Evolutionary conservation across 768 basidiomycete genomes (phyloP), one percentile per base, ranked within the genome.

Genomic region (Pleurotus djamor): DNA sequence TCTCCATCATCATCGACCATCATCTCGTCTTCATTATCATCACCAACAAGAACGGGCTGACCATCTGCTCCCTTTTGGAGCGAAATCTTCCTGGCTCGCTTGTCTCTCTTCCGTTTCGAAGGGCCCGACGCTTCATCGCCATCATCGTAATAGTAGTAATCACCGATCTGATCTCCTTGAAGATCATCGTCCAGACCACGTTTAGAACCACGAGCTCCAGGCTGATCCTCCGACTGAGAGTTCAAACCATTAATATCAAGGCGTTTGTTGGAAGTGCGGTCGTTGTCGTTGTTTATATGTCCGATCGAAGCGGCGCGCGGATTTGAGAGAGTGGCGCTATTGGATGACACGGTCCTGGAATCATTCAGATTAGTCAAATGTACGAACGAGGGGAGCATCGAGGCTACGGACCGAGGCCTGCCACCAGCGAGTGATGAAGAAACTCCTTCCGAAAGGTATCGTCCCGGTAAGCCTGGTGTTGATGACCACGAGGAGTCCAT

Each of bases 1-100:
- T 77, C 74, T 60, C 78, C 78, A 44, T 79, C 69, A 21, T 75
- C 73, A 54, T 82, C 81, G 44, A 79, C 71, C 34, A 79, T 79
- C 80, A 82, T 82, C 36, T 78, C 77, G 36, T 70, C 72, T 51
- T 72, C 72, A 41, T 38, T n/a, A 21, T 56, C 41, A 21, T 34
- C 54, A n/a, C 33, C 38, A n/a, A 44, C 38, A n/a, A 56, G 36
- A 37, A 52, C 51, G 28, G 37, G 51, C n/a, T 56, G 54, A 5
- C 54, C 54, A 41, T 56, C 44, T 6, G 54, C 38, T 12, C 41
- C 38, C 10, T 56, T 56, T 16, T 56, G 16, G 12, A 56, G 21
- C 5, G 54, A 56, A 14, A 56, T 32, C 68, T 86, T 83, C n/a
- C 81, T 77, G 17, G 81, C 78, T 35, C 83, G 76, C 68, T 85